Percentiles rank a stretch among this genome's conserved stretches.
phyloP scores from a whole-genome alignment of 345 rosid genomes.

The Aethionema arabicum region DNA sequence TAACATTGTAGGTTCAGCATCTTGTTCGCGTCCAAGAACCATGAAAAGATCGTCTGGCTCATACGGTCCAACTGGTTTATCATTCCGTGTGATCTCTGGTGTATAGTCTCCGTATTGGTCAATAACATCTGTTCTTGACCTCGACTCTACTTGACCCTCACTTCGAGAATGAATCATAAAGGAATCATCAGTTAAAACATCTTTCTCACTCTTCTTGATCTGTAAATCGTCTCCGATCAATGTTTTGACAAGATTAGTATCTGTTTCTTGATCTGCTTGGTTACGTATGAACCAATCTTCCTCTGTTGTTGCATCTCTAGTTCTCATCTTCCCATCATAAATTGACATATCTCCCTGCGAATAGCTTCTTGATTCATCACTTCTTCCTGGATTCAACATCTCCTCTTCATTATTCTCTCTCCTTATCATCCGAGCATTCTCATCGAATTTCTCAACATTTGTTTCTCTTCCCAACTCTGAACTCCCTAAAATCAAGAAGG shows the following conservation, averaged over 20 bases:
- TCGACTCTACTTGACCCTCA: slow-evolving; percentile 49
- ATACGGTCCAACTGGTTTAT: slow-evolving; percentile 33
- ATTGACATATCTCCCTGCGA: slow-evolving; percentile 39
- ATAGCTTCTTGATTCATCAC: slow-evolving; percentile 38
- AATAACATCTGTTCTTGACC: slow-evolving; percentile 56
- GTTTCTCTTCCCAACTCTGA: slow-evolving; percentile 41
- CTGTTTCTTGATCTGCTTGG: slow-evolving; percentile 39
- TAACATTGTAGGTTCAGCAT: slow-evolving; percentile 39
- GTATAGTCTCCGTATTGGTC: slow-evolving; percentile 48
- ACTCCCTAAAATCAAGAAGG: slow-evolving; percentile 47
- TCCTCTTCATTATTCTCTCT: slow-evolving; percentile 52
- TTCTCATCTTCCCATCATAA: slow-evolving; percentile 44
- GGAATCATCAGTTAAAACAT: slow-evolving; percentile 71
- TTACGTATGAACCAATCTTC: slow-evolving; percentile 70
- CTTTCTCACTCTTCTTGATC: slow-evolving; percentile 46
- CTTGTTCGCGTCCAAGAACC: slow-evolving; percentile 77
- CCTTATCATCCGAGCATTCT: slow-evolving; percentile 41
- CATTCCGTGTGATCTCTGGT: slow-evolving; percentile 34
- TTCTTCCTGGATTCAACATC: slow-evolving; percentile 48
- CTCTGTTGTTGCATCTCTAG: slow-evolving; percentile 53
- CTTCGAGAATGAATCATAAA: slow-evolving; percentile 75
- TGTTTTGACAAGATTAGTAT: slow-evolving; percentile 40
- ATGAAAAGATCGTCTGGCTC: slow-evolving; percentile 96
- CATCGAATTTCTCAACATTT: slow-evolving; percentile 45
- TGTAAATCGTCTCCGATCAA: slow-evolving; percentile 41